Evolutionary conservation across 345 rosid genomes (phyloP), one percentile per base, ranked within the genome.

Genomic region (Eucalyptus viminalis): DNA sequence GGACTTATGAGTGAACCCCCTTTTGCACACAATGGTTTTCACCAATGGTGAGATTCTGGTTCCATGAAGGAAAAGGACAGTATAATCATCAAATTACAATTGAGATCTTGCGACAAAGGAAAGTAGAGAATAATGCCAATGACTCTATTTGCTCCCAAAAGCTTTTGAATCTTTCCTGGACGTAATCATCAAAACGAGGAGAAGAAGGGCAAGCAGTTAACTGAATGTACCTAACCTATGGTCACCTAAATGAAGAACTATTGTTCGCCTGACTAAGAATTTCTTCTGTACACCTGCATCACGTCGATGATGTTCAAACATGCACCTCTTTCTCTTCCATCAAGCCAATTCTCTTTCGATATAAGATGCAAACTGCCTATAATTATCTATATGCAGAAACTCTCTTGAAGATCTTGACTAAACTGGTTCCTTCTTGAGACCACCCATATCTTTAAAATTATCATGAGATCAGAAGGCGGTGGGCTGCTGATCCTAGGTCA

Each of bases 401-500:
- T 40, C 85, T 76, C 16, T 72, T 19, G 27, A 37, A 21, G 83
- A 72, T 76, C 25, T 72, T 19, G 27, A 37, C 45, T 37, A 10
- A 37, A 76, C 47, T 5, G 15, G 47, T 37, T 10, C 83, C 83
- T 21, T 37, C 83, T 37, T 76, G 47, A 37, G 83, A 76, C 47
- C 83, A 76, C 14, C 47, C 47, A 0, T 40, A 29, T 9, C 45
- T 87, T 27, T 22, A 11, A 27, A 62, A n/a, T 29, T 56, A n/a
- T 37, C 29, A 45, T 7, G 44, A 12, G 88, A 62, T 12, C 88
- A 44, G 25, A 53, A 53, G 58, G 58, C 5, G 2, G 89, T 37
- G 83, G 49, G 88, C 51, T 45, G 87, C 44, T 60, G 94, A 86
- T 87, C 76, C 47, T 90, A 34, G 83, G 92, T 86, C 91, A 96